These are phyloP conservation scores for Diaporthe nobilis DNA, from an alignment of 2,329 filamentous ascomycete genomes.

Conservation along the genomic window DNA sequence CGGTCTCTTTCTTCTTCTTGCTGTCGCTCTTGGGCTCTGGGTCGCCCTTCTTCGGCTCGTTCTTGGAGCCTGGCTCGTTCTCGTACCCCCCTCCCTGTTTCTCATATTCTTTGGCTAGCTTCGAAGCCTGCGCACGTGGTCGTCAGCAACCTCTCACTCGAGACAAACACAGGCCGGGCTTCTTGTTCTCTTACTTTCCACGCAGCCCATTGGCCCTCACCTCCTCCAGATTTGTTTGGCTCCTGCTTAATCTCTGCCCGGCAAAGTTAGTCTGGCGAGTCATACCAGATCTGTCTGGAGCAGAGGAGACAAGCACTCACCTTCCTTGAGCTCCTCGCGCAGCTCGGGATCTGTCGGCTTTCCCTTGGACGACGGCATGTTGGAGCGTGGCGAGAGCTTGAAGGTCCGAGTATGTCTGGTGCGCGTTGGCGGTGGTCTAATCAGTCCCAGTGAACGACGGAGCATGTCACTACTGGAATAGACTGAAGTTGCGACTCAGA, in stretches of 20 bases:
- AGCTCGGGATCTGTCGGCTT: constrained; percentile 58
- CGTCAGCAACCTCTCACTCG: constrained; percentile 28
- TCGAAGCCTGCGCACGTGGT: constrained; percentile 48
- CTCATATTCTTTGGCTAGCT: constrained; percentile 59
- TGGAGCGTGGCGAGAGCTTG: constrained; percentile 24
- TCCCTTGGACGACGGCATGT: constrained; percentile 57
- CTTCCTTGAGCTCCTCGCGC: constrained; percentile 56
- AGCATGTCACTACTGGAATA: constrained; percentile 14
- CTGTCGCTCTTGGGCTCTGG: constrained; percentile 40
- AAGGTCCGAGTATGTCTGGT: constrained; percentile 4
- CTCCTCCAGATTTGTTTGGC: constrained; percentile 57
- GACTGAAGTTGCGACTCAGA: background rate
- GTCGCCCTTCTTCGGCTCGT: constrained; percentile 46
- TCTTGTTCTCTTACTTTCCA: constrained; percentile 51
- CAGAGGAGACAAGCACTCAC: constrained; percentile 42
- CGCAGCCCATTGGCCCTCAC: constrained; percentile 55
- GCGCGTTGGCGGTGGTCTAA: constrained; percentile 4
- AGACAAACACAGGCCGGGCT: background rate
- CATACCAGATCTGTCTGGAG: background rate
- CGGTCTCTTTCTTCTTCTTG: constrained; percentile 39
- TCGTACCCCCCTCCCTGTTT: constrained; percentile 58
- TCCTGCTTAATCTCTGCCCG: constrained; percentile 57
- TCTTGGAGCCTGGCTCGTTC: constrained; percentile 57
- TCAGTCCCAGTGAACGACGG: constrained; percentile 9
- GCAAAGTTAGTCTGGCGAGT: background rate